Evolutionary conservation across 306 rosid genomes (phyloP), one percentile per base, ranked within the genome.

Genomic region (Malus asiatica): DNA sequence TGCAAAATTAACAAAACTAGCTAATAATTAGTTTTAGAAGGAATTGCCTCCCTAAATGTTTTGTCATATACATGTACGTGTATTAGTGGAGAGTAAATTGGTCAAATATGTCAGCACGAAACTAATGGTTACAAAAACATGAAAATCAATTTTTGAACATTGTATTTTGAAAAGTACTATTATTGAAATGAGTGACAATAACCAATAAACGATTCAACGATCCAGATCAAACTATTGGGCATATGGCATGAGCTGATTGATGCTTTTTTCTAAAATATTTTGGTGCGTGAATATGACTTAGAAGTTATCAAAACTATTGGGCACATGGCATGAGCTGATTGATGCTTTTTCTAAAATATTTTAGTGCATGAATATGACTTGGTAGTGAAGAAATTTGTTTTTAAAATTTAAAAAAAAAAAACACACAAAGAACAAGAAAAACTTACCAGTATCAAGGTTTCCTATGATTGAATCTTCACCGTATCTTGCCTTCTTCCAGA

Each of bases 401-500:
- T 22, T 14, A 57, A 61, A 76, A 40, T 7, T 0, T 51, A 11
- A 22, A 52, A 11, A 19, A 38, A n/a, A 11, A 44, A 27, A 1
- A 1, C 13, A 71, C 8, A 30, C 6, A 2, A 57, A n/a, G 15
- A 66, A 46, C 25, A 71, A 60, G 65, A 40, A 68, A 29, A 69
- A 73, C 83, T 79, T 8, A 88, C 98, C 98, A 0, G 97, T 86
- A 62, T 93, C 97, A 12, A 94, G 95, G 79, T 91, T 94, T 58
- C 89, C 98, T 8, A 94, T 89, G 13, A 91, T 90, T 29, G 90
- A 85, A 60, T 83, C 89, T 79, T 87, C 91, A 67, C 98, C 98
- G 78, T 82, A 94, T 83, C 88, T 89, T 22, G 96, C 95, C 80
- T 87, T 90, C 70, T 86, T 82, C 98, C 98, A 94, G 11, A 86